phyloP scores from a whole-genome alignment of 2,329 filamentous ascomycete genomes.

The Sporothrix dimorphospora region DNA sequence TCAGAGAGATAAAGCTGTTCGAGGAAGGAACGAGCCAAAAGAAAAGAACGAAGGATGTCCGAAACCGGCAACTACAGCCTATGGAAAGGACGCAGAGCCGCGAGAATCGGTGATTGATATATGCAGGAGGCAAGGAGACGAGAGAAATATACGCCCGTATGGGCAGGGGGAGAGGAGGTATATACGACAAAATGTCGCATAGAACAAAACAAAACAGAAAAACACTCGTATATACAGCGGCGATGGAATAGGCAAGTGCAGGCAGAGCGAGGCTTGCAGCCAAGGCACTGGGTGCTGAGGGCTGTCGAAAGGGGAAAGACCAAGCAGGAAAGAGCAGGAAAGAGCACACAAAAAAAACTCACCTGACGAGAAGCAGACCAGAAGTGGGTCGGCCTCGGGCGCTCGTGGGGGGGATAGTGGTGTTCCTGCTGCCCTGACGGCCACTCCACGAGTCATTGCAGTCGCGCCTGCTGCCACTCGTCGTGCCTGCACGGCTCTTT shows the following conservation, averaged over 20 bases:
- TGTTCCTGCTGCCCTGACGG: conserved; percentile 11
- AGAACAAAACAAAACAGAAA: neutral
- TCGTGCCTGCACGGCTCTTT: neutral
- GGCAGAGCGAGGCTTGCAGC: neutral
- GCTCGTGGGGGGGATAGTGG: conserved; percentile 28
- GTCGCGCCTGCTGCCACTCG: conserved; percentile 14
- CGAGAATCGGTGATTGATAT: conserved; percentile 11
- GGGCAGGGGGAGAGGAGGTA: neutral
- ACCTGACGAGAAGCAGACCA: conserved; percentile 32
- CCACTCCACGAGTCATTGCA: neutral
- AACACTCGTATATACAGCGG: neutral
- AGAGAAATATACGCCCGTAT: conserved; percentile 11
- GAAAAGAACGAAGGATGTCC: neutral
- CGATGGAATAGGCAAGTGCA: neutral
- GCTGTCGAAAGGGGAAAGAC: neutral
- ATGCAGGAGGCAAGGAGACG: conserved; percentile 12
- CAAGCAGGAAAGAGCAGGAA: conserved; percentile 5
- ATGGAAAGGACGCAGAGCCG: neutral
- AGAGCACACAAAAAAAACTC: conserved; percentile 26
- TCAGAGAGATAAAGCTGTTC: neutral
- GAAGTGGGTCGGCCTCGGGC: conserved; percentile 31
- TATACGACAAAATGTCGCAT: conserved; percentile 24
- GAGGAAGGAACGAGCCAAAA: conserved; percentile 6
- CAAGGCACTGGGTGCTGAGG: neutral
- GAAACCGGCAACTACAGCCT: conserved; percentile 15